Evolutionary conservation across 768 basidiomycete genomes (phyloP).

Genomic region (Lactarius akahatsu): DNA sequence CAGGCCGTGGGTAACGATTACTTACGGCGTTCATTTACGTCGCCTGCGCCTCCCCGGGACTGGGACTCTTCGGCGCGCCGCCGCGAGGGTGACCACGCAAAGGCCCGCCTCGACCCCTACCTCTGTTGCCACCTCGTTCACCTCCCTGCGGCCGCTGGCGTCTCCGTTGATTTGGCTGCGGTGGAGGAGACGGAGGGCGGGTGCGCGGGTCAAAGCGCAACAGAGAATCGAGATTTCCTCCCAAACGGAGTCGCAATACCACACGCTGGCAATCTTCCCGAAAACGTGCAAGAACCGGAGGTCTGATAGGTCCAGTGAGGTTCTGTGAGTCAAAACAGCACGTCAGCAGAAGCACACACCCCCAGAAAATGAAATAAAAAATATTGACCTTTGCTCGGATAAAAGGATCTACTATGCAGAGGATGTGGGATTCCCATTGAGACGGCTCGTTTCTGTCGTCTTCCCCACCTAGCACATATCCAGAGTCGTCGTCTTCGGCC

Average conservation of each 20-base stretch:
- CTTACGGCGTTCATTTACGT: neutral
- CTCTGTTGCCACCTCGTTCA: neutral
- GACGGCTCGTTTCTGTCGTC: constrained; percentile 8
- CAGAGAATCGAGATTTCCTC: constrained; percentile 15
- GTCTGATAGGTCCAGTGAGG: constrained; percentile 26
- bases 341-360: neutral
- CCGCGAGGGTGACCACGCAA: neutral
- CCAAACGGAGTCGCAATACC: constrained; percentile 22
- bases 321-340: constrained; percentile 28
- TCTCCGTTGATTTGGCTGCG: constrained; percentile 12
- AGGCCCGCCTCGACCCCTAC: neutral
- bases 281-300: constrained; percentile 20
- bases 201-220: constrained; percentile 19
- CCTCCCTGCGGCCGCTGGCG: constrained; percentile 10
- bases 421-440: constrained; percentile 23
- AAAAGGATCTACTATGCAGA: constrained; percentile 45
- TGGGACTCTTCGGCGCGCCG: neutral
- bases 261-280: constrained; percentile 28
- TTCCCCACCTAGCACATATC: neutral
- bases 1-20: neutral
- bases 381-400: constrained; percentile 38
- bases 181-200: constrained; percentile 10
- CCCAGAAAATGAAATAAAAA: neutral
- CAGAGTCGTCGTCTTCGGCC: constrained; percentile 13
- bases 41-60: neutral